phyloP scores from a whole-genome alignment of 768 basidiomycete genomes.

The Strobilomyces confusus region DNA sequence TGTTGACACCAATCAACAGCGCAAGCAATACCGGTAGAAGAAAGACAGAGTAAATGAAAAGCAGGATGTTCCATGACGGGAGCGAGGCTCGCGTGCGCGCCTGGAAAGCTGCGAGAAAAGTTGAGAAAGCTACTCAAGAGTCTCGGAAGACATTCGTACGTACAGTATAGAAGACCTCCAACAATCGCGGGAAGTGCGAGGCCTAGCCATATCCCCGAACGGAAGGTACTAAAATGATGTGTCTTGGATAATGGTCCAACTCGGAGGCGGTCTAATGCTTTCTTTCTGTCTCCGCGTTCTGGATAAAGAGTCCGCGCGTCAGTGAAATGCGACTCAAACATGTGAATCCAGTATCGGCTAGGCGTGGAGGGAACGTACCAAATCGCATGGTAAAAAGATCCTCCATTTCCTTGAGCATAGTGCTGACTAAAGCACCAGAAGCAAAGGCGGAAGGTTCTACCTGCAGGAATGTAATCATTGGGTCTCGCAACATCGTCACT shows the following conservation, averaged over 20 bases:
- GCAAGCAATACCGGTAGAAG: conserved; percentile 72
- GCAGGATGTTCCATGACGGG: conserved; percentile 67
- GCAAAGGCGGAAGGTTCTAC: conserved; percentile 68
- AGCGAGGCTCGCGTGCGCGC: conserved; percentile 48
- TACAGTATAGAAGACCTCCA: conserved; percentile 60
- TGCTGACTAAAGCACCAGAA: conserved; percentile 53
- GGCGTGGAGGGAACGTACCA: conserved; percentile 41
- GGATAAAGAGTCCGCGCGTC: background rate
- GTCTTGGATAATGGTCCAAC: conserved; percentile 46
- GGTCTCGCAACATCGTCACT: background rate
- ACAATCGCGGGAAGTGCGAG: conserved; percentile 65
- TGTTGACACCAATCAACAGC: conserved; percentile 74
- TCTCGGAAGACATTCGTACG: conserved; percentile 7
- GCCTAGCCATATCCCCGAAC: conserved; percentile 71
- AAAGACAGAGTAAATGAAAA: conserved; percentile 76
- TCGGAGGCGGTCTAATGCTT: conserved; percentile 64
- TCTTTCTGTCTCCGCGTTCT: conserved; percentile 75
- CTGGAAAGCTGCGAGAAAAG: conserved; percentile 46
- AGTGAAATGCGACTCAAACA: background rate
- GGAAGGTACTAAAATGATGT: conserved; percentile 69
- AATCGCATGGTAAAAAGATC: conserved; percentile 72
- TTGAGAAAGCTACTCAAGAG: background rate
- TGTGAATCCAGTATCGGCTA: background rate
- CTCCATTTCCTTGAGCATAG: conserved; percentile 75
- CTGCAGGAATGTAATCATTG: conserved; percentile 29